Evolutionary conservation across 805 yeast genomes (phyloP), one percentile per base, ranked within the genome.

Genomic region (Suhomyces prunicola): DNA sequence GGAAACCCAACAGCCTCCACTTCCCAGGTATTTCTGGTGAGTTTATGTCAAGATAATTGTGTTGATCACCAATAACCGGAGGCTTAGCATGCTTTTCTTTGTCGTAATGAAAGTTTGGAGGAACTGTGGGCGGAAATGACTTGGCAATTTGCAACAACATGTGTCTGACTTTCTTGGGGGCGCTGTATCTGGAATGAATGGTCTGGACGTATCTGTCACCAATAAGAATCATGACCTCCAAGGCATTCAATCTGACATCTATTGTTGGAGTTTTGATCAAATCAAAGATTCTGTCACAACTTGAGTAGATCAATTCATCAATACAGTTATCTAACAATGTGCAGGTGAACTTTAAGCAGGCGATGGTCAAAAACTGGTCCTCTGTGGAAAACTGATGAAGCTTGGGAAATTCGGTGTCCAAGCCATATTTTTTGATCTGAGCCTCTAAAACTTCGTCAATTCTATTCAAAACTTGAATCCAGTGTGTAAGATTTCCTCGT

Each of bases 401-500:
- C 44, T 69, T 76, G 4, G 83, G 79, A 50, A 68, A 60, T 17
- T 78, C 79, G 12, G 74, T 74, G 35, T 73, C 77, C 50, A 85
- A 67, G 33, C 71, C 73, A 61, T 89, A 87, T 55, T 82, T 82
- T 6, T 69, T 69, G 13, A 87, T 79, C 22, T 79, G 71, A 3
- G 62, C 60, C 49, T 84, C 87, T 50, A 89, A 71, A 6, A 89
- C 77, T 10, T 74, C 78, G 64, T 92, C 97, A 62, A 92, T 83
- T 60, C 86, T 76, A 66, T 90, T 87, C 60, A 93, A 73, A 1
- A 89, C 83, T 0, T 86, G 80, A 27, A 88, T 81, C 94, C 96
- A 92, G 54, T 85, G 85, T 55, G 79, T 79, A 33, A 93, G 68
- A 59, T 89, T 87, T 36, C 87, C 88, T 55, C 83, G 75, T 7